phyloP scores from a whole-genome alignment of 2,329 filamentous ascomycete species.

The Diplodia sapinea region DNA sequence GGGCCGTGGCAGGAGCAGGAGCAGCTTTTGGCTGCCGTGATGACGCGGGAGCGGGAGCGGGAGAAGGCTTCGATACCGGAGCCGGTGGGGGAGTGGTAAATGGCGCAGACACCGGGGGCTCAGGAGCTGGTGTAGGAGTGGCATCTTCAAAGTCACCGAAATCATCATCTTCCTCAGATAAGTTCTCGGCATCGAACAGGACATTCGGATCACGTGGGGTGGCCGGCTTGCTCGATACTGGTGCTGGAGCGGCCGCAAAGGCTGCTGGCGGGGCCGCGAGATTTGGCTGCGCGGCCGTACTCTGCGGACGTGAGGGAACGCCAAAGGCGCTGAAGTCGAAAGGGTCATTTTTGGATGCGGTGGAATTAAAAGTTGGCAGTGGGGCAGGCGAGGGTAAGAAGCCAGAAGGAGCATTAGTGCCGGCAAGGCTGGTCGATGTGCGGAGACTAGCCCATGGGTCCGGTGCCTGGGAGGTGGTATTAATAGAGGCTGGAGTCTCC shows the following conservation, averaged over 20 bases:
- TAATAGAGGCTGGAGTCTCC: background rate
- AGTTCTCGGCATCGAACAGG: conserved; percentile 49
- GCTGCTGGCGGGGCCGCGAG: background rate
- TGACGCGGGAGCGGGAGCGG: background rate
- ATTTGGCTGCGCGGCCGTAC: background rate
- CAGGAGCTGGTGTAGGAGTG: background rate
- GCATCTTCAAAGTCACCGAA: conserved; percentile 46
- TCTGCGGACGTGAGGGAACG: conserved; percentile 18
- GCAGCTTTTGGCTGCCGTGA: conserved; percentile 36
- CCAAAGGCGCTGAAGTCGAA: conserved; percentile 30
- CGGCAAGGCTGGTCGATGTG: conserved; percentile 14
- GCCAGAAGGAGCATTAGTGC: conserved; percentile 8
- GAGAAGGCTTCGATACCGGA: background rate
- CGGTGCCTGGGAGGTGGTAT: conserved; percentile 21
- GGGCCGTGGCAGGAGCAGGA: conserved; percentile 26
- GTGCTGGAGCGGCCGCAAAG: background rate
- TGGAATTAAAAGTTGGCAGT: conserved; percentile 8
- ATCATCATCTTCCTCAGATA: conserved; percentile 43
- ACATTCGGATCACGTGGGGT: conserved; percentile 44
- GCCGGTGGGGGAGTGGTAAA: background rate
- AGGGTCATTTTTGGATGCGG: conserved; percentile 17
- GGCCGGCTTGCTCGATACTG: conserved; percentile 7
- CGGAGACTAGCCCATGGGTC: conserved; percentile 30
- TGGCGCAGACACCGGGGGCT: conserved; percentile 32
- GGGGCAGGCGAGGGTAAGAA: conserved; percentile 1